Base-by-base conservation (phyloP, 345 rosid species). In the Melaleuca quinquenervia region DNA sequence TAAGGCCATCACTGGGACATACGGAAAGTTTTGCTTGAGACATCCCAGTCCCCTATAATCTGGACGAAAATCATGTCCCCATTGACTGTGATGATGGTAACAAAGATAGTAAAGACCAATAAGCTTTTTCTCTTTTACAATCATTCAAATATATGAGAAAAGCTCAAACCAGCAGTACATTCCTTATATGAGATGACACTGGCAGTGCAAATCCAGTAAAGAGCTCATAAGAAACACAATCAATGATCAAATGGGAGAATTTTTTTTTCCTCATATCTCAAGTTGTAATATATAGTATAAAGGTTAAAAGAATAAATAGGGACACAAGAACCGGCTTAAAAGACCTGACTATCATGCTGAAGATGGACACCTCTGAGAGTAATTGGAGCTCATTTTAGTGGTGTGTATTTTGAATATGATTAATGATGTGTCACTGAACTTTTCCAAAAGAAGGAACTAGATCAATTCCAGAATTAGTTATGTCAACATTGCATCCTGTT, bases 41-140 rank as follows among this genome's bases (percentile, higher is more conserved):
- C 94, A 92, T 85, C 98, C 96, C 84, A 95, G 88, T 53, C 89
- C 93, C 87, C 97, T 91, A 89, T 95, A 97, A 85, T 96, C 98
- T 87, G 98, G 99, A 78, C 97, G 95, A 84, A 96, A 97, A 90
- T 96, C 97, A 86, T 93, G 99, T 78, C 99, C 98, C 99, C 98
- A 96, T 88, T 96, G 99, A 88, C 98, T 96, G 92, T 36, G 52
- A 88, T 86, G 84, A 87, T 44, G 60, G 48, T 48, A 74, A 74
- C 83, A 50, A n/a, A 24, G 29, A 45, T 48, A 24, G 52, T 21
- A 24, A 45, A 20, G 12, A 24, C 45, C 32, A 50, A 55, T 48
- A 41, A 29, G 52, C n/a, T 41, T 55, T 55, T 55, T 24, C 62
- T 55, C 14, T 0, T 55, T 55, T 41, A 41, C 41, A 55, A 24